These are phyloP conservation scores for Stephania cephalantha DNA, from an alignment of 164 flowering plant genomes.

Conservation along the genomic window DNA sequence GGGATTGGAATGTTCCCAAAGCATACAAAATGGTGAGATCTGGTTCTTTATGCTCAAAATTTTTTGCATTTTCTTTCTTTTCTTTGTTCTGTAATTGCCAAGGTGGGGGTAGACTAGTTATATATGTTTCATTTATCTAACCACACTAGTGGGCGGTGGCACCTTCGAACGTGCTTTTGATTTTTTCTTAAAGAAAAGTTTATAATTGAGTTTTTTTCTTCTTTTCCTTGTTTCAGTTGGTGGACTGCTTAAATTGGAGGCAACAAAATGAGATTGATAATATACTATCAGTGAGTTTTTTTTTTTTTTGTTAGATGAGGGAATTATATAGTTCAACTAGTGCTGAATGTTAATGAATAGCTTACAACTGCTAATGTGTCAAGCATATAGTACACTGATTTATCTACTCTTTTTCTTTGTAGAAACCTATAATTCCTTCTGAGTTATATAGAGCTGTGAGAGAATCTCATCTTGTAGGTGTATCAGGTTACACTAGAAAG, in stretches of 20 bases:
- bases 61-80: neutral
- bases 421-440: conserved; percentile 81
- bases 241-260: conserved; percentile 85
- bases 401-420: conserved; percentile 17
- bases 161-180: neutral
- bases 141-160: neutral
- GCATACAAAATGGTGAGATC: conserved; percentile 79
- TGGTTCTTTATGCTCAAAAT: neutral
- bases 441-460: conserved; percentile 74
- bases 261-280: conserved; percentile 71
- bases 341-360: neutral
- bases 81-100: neutral
- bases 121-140: neutral
- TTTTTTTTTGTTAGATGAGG: conserved; percentile 6
- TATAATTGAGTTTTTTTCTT: conserved; percentile 4
- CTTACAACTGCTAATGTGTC: neutral
- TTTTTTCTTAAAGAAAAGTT: too few relatives aligned
- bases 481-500: conserved; percentile 87
- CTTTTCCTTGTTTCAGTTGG: conserved; percentile 41
- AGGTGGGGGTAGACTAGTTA: neutral
- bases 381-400: neutral
- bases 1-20: conserved; percentile 83
- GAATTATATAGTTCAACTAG: neutral
- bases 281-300: conserved; percentile 63
- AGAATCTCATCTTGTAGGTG: conserved; percentile 79